Evolutionary conservation across 1,284 basidiomycete genomes (phyloP).

Genomic region (Sanguinoderma infundibulare): DNA sequence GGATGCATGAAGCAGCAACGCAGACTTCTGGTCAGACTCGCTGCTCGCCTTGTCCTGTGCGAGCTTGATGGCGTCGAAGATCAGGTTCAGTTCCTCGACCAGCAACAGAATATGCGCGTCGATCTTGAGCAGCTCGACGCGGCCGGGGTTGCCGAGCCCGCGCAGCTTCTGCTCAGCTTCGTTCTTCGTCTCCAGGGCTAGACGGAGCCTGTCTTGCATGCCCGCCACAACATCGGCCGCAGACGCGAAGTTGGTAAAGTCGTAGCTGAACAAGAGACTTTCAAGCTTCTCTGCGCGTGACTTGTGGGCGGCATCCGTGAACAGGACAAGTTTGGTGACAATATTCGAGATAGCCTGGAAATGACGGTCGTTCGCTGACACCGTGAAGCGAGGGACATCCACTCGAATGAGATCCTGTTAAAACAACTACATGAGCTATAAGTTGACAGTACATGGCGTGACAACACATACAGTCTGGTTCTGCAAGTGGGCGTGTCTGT

Average conservation of each 20-base stretch:
- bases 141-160: constrained; percentile 49
- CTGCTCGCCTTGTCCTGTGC: constrained; percentile 81
- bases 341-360: constrained; percentile 90
- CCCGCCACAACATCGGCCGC: constrained; percentile 74
- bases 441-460: constrained; percentile 3
- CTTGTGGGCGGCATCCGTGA: constrained; percentile 87
- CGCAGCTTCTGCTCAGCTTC: constrained; percentile 48
- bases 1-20: constrained; percentile 80
- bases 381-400: constrained; percentile 84
- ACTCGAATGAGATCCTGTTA: constrained; percentile 81
- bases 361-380: constrained; percentile 87
- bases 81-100: constrained; percentile 81
- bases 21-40: constrained; percentile 77
- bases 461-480: constrained; percentile 71
- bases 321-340: constrained; percentile 86
- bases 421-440: background rate
- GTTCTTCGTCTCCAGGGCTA: constrained; percentile 65
- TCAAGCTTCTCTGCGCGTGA: constrained; percentile 80
- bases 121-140: constrained; percentile 68
- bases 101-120: constrained; percentile 79
- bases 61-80: constrained; percentile 89
- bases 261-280: constrained; percentile 88
- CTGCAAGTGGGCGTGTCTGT: constrained; percentile 69
- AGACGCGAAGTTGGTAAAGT: constrained; percentile 81
- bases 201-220: constrained; percentile 79